Base-by-base conservation (phyloP, 2,329 filamentous ascomycete species). In the Salinomyces thailandicus region DNA sequence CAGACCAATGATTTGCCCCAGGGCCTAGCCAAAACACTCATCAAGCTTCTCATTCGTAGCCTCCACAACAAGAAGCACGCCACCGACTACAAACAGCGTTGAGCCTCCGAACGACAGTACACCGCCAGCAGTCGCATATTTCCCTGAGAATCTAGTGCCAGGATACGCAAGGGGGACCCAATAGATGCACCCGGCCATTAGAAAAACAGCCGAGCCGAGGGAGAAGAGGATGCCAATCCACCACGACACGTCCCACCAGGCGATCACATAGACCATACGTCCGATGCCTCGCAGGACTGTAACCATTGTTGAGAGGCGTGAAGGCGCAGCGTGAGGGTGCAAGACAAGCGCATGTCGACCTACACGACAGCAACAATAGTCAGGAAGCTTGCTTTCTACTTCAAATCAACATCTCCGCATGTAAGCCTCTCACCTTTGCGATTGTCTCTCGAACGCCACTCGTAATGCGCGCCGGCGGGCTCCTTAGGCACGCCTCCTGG, bases 1-100 rank as follows among this genome's bases (percentile, higher is more conserved):
- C 20, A 24, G n/a, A 24, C 7, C 7, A n/a, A 7, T 24, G 7
- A 24, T 24, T 15, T 63, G 63, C 45, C 79, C 71, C 1, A 81
- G 46, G 0, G 77, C 77, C 77, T 76, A 82, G 7, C 77, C 77
- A 50, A 81, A 81, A 53, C 77, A 81, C 6, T 70, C 73, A 0
- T 67, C 61, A 9, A 69, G 63, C 46, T 79, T 73, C 46, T 75
- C 73, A 51, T 81, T 81, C 11, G 79, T 64, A 4, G 77, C 77
- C 53, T 81, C 77, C 1, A 79, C 59, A 54, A 81, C 62, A 20
- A 81, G 62, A 2, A 81, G 55, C 0, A 79, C 50, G 18, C 71
- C 74, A 0, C 76, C 77, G 5, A 76, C 35, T 46, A 77, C 75
- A 50, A 83, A 81, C 5, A 81, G 60, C 1, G 74, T 78, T 0